A percentile compares a stretch with the other conserved stretches of the same genome.
Evolutionary conservation across 805 yeast species (phyloP).

Genomic region (Saturnispora sekii): DNA sequence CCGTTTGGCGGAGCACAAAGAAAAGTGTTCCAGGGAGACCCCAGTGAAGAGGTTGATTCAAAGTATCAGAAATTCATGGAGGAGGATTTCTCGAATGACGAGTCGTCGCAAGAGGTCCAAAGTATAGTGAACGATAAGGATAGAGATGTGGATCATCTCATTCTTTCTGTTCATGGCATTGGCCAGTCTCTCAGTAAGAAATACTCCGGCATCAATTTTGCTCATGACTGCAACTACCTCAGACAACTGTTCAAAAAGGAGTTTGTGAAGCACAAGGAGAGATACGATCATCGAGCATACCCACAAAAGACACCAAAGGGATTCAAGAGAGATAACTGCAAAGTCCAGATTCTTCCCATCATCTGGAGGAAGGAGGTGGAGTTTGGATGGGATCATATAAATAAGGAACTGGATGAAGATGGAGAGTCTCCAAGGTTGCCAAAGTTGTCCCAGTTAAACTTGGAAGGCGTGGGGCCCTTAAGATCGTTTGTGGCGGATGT

Average conservation of each 20-base stretch:
- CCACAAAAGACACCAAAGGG: constrained; percentile 18
- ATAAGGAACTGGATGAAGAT: constrained; percentile 28
- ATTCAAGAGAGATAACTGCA: constrained; percentile 32
- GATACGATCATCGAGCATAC: constrained; percentile 31
- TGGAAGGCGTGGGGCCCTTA: constrained; percentile 67
- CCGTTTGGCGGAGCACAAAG: not conserved
- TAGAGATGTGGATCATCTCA: constrained; percentile 43
- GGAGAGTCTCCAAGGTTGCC: constrained; percentile 41
- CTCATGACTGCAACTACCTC: constrained; percentile 68
- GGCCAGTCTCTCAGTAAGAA: constrained; percentile 80
- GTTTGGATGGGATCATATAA: constrained; percentile 40
- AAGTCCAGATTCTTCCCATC: constrained; percentile 79
- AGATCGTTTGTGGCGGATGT: constrained; percentile 81
- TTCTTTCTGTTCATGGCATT: constrained; percentile 90
- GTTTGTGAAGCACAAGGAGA: constrained; percentile 31
- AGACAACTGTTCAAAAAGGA: constrained; percentile 47
- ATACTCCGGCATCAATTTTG: constrained; percentile 75
- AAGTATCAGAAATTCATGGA: constrained; percentile 39
- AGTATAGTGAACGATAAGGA: constrained; percentile 29
- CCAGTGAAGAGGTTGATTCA: constrained; percentile 18
- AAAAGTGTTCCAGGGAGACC: constrained; percentile 1
- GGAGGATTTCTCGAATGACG: constrained; percentile 39
- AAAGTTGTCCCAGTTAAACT: constrained; percentile 58
- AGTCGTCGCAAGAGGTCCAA: constrained; percentile 16
- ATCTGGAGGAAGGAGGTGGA: constrained; percentile 81